Conservation (phyloP, 2,329 filamentous ascomycete species). For the Fusarium pininemorale region DNA sequence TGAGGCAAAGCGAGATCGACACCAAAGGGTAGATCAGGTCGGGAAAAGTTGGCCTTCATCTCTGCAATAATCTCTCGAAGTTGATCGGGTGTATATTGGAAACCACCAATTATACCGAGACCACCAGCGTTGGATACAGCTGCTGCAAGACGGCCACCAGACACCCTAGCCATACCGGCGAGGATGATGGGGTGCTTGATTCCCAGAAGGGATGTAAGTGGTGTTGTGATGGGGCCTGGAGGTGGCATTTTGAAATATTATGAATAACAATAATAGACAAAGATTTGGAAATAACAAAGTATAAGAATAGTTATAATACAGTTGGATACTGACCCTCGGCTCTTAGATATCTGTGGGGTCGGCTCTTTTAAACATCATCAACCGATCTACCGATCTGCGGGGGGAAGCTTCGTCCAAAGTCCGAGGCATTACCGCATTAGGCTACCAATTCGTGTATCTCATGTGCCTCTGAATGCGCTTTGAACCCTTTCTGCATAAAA, state of each 20-base stretch:
- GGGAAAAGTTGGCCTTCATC: conserved; percentile 77
- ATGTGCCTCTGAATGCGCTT: conserved; percentile 3
- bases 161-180: conserved; percentile 92
- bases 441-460: conserved; percentile 40
- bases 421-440: conserved; percentile 49
- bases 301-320: background rate
- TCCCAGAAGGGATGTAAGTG: conserved; percentile 78
- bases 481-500: background rate
- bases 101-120: conserved; percentile 77
- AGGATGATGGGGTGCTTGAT: conserved; percentile 92
- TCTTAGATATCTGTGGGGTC: background rate
- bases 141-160: conserved; percentile 79
- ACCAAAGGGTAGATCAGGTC: conserved; percentile 81
- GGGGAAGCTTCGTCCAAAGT: conserved; percentile 34
- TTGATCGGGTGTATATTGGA: conserved; percentile 77
- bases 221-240: conserved; percentile 72
- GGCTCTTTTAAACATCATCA: conserved; percentile 17
- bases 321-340: background rate
- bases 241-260: conserved; percentile 49
- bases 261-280: background rate
- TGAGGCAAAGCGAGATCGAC: conserved; percentile 92
- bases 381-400: conserved; percentile 42
- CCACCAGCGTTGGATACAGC: conserved; percentile 91
- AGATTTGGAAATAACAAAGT: background rate
- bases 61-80: conserved; percentile 84